phyloP scores from a whole-genome alignment of 192 early-diverging fungal species.

The Coemansia biformis region DNA sequence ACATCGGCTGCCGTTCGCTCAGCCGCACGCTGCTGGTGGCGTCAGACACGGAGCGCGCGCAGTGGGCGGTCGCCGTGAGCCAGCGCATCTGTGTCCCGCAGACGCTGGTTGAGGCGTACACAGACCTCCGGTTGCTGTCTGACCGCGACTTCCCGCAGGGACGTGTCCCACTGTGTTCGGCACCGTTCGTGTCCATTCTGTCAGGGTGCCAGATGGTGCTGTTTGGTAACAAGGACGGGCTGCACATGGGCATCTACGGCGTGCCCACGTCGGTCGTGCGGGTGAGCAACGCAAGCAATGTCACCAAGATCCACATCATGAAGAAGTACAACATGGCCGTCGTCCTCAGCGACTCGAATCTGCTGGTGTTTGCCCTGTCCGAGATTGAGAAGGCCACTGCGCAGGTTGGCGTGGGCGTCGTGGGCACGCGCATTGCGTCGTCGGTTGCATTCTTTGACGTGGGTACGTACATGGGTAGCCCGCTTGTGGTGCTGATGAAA shows the following conservation, averaged over 20 bases:
- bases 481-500: slow-evolving; percentile 46
- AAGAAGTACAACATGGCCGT: slow-evolving; percentile 31
- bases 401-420: slow-evolving; percentile 12
- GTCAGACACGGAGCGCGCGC: slow-evolving; percentile 22
- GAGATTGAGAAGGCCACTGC: slow-evolving; percentile 35
- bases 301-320: slow-evolving; percentile 42
- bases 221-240: slow-evolving; percentile 39
- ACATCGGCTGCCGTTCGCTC: slow-evolving; percentile 41
- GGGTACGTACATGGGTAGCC: slow-evolving; percentile 27
- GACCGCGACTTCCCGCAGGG: slow-evolving; percentile 38
- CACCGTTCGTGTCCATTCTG: slow-evolving; percentile 26
- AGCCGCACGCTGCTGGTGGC: slow-evolving; percentile 29
- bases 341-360: slow-evolving; percentile 32
- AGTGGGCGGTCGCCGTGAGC: slow-evolving; percentile 22
- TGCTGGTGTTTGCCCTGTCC: slow-evolving; percentile 35
- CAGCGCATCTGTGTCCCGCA: slow-evolving; percentile 36
- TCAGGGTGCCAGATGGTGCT: slow-evolving; percentile 47
- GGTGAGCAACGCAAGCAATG: slow-evolving; percentile 13
- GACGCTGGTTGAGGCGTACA: slow-evolving; percentile 48
- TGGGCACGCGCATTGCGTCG: slow-evolving; percentile 37
- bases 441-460: slow-evolving; percentile 45
- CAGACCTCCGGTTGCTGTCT: slow-evolving; percentile 34
- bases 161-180: slow-evolving; percentile 40
- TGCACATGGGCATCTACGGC: slow-evolving; percentile 47
- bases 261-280: slow-evolving; percentile 46